Conservation (phyloP, 1,284 basidiomycete genomes). For the Rhodotorula sp. region DNA sequence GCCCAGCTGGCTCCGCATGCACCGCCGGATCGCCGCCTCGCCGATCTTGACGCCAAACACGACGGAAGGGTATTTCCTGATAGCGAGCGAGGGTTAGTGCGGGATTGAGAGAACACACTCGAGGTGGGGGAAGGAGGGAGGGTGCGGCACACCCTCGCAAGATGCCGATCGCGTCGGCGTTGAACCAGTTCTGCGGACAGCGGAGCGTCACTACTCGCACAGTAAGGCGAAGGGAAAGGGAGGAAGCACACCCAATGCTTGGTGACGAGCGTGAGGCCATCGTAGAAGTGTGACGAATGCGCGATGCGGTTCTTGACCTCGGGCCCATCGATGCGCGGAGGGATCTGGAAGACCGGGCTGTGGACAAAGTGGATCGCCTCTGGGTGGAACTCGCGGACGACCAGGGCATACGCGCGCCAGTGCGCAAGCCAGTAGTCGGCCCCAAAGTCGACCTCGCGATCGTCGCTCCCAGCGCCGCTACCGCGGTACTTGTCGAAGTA, state of each 20-base stretch:
- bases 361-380: constrained; percentile 89
- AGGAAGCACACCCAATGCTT: constrained; percentile 51
- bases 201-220: background rate
- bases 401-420: constrained; percentile 64
- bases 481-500: constrained; percentile 65
- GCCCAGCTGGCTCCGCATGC: constrained; percentile 79
- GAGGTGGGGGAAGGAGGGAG: background rate
- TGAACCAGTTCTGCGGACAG: constrained; percentile 76
- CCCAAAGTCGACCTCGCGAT: constrained; percentile 63
- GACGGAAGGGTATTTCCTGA: constrained; percentile 65
- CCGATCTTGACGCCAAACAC: constrained; percentile 66
- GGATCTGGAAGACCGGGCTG: constrained; percentile 80
- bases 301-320: constrained; percentile 60
- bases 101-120: rapidly evolving
- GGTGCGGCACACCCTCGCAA: constrained; percentile 61
- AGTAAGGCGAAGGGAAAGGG: background rate
- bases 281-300: constrained; percentile 89
- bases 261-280: constrained; percentile 69
- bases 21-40: constrained; percentile 75
- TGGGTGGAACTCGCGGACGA: constrained; percentile 72
- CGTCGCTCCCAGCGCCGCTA: constrained; percentile 36
- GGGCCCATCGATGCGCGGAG: constrained; percentile 41
- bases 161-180: constrained; percentile 67
- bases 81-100: background rate
- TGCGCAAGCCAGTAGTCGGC: constrained; percentile 82